Evolutionary conservation across 1,139 yeast species (phyloP).

Genomic region (Kodamaea arcana): DNA sequence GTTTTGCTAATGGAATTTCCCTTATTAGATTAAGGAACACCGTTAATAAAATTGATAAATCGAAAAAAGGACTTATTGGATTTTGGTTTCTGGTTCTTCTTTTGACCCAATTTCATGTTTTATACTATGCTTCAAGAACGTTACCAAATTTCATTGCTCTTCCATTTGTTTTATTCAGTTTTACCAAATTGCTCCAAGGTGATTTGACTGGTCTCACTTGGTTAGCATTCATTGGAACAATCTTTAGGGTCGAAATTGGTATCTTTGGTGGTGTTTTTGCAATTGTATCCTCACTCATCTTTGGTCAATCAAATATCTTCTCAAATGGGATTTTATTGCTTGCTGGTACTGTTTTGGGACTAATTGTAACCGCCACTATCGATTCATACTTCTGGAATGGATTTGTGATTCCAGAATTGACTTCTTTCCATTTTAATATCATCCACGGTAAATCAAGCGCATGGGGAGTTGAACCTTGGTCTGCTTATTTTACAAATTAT

Average conservation of each 20-base stretch:
- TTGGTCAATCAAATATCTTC: slow-evolving; percentile 42
- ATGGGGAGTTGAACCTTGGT: slow-evolving; percentile 84
- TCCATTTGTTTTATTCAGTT: slow-evolving; percentile 62
- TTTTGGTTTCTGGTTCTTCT: slow-evolving; percentile 59
- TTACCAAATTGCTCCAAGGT: slow-evolving; percentile 50
- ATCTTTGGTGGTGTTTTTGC: slow-evolving; percentile 48
- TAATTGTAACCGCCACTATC: slow-evolving; percentile 41
- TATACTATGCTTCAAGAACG: slow-evolving; percentile 74
- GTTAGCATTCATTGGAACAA: slow-evolving; percentile 59
- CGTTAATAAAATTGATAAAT: slow-evolving; percentile 23
- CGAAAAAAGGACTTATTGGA: slow-evolving; percentile 29
- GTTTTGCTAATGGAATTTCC: slow-evolving; percentile 41
- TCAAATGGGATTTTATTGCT: slow-evolving; percentile 36
- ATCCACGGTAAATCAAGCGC: slow-evolving; percentile 63
- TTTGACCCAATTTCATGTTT: slow-evolving; percentile 70
- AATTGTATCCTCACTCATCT: slow-evolving; percentile 38
- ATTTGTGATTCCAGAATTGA: slow-evolving; percentile 62
- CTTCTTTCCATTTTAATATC: slow-evolving; percentile 70
- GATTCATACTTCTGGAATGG: slow-evolving; percentile 80
- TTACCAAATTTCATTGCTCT: slow-evolving; percentile 84
- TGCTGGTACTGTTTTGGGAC: slow-evolving; percentile 57
- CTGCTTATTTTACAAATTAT: slow-evolving; percentile 55
- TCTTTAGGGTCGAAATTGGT: slow-evolving; percentile 72
- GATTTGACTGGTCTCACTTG: slow-evolving; percentile 52
- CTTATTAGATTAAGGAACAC: slow-evolving; percentile 25